Evolutionary conservation across 2,329 filamentous ascomycete genomes (phyloP).

Genomic region (Nigrospora osmanthi): DNA sequence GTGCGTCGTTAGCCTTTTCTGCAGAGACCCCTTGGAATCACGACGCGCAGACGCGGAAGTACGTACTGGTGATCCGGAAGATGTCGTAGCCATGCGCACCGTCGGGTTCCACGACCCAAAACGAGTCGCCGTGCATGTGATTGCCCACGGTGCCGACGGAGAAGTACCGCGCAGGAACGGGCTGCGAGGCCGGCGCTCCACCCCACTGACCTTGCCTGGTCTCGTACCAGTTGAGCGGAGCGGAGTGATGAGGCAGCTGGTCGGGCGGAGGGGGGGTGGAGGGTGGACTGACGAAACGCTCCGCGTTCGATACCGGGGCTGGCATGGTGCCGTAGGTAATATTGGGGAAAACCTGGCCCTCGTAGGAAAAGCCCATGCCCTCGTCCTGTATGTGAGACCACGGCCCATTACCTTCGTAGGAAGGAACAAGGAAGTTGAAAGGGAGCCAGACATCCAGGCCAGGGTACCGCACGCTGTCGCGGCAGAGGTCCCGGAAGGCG

Average conservation of each 20-base stretch:
- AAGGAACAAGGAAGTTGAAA: neutral
- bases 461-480: neutral
- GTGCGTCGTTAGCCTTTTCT: neutral
- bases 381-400: too few relatives aligned
- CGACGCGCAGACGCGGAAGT: neutral
- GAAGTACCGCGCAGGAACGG: conserved; percentile 1
- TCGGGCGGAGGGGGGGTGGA: too few relatives aligned
- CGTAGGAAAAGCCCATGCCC: too few relatives aligned
- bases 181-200: too few relatives aligned
- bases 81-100: conserved; percentile 5
- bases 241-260: too few relatives aligned
- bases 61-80: conserved; percentile 3
- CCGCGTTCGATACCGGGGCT: too few relatives aligned
- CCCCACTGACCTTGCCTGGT: too few relatives aligned
- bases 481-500: neutral
- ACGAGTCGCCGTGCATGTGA: conserved; percentile 6
- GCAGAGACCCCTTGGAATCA: neutral
- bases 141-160: conserved; percentile 7
- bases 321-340: too few relatives aligned
- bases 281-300: too few relatives aligned
- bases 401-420: neutral
- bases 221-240: too few relatives aligned
- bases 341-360: too few relatives aligned
- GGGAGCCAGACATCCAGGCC: neutral
- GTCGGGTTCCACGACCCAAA: conserved; percentile 10